Percentiles rank a stretch among this genome's conserved stretches.
Evolutionary conservation across 139 green algal species (phyloP).

Genomic region (Medakamo hakoo): DNA sequence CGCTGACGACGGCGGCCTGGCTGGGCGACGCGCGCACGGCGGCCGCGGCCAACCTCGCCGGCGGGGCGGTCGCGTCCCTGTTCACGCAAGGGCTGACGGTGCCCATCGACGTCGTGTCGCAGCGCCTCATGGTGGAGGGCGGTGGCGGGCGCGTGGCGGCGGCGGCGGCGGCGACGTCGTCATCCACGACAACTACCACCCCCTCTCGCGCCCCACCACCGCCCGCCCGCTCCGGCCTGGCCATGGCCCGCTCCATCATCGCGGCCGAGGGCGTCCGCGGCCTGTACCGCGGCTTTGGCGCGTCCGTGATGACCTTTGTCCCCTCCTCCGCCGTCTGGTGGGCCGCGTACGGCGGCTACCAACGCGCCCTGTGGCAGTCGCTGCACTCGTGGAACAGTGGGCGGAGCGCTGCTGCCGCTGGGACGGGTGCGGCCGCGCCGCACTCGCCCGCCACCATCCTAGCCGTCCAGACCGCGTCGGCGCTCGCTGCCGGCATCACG

Average conservation of each 20-base stretch:
- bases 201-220: slow-evolving; percentile 1
- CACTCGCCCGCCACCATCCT: slow-evolving; percentile 25
- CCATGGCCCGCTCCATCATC: slow-evolving; percentile 59
- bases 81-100: slow-evolving; percentile 68
- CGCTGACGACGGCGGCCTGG: slow-evolving; percentile 11
- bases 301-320: slow-evolving; percentile 68
- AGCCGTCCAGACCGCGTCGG: slow-evolving; percentile 42
- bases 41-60: slow-evolving; percentile 47
- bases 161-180: not conserved
- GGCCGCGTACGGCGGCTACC: slow-evolving; percentile 68
- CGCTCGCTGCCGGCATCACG: slow-evolving; percentile 43
- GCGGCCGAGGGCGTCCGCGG: slow-evolving; percentile 56
- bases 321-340: slow-evolving; percentile 63
- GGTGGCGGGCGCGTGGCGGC: slow-evolving; percentile 2
- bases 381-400: slow-evolving; percentile 6
- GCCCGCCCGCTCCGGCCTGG: slow-evolving; percentile 23
- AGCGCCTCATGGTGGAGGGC: slow-evolving; percentile 11
- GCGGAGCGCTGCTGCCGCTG: not conserved
- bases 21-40: slow-evolving; percentile 24
- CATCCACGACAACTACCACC: not conserved
- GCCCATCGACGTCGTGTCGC: slow-evolving; percentile 71
- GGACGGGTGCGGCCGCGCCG: not conserved
- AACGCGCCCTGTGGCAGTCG: slow-evolving; percentile 60
- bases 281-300: slow-evolving; percentile 75
- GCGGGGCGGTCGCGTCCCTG: slow-evolving; percentile 43